Evolutionary conservation across 2,329 filamentous ascomycete species (phyloP).

Genomic region (Diaporthe sp.): DNA sequence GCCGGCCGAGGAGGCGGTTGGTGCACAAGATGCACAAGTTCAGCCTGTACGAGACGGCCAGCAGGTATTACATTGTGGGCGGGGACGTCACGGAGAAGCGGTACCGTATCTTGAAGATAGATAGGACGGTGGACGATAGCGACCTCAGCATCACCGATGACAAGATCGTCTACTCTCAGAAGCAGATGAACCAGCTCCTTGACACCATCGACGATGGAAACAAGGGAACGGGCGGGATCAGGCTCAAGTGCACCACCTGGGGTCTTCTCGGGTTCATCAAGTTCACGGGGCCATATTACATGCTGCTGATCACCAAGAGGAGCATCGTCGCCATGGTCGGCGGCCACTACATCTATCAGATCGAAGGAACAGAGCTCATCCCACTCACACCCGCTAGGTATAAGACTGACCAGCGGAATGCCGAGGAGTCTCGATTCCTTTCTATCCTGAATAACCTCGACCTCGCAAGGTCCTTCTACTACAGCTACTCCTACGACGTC

Average conservation of each 20-base stretch:
- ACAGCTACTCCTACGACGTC: conserved; percentile 98
- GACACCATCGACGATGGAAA: conserved; percentile 97
- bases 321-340: conserved; percentile 96
- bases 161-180: conserved; percentile 92
- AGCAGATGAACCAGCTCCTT: conserved; percentile 93
- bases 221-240: conserved; percentile 89
- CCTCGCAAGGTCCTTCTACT: conserved; percentile 93
- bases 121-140: conserved; percentile 84
- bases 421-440: conserved; percentile 91
- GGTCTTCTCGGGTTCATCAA: conserved; percentile 94
- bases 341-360: conserved; percentile 95
- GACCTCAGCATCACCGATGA: conserved; percentile 92
- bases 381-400: conserved; percentile 84
- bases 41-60: conserved; percentile 96
- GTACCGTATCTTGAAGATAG: conserved; percentile 94
- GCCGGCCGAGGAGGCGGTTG: conserved; percentile 50
- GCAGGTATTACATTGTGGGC: conserved; percentile 93
- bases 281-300: conserved; percentile 97
- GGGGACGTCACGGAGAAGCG: conserved; percentile 90
- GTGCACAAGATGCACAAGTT: conserved; percentile 91
- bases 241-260: conserved; percentile 91
- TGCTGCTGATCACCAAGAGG: conserved; percentile 96
- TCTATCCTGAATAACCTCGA: conserved; percentile 92
- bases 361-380: conserved; percentile 93
- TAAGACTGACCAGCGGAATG: conserved; percentile 82